phyloP scores from a whole-genome alignment of 441 rosid genomes.

The Daphne laureola region DNA sequence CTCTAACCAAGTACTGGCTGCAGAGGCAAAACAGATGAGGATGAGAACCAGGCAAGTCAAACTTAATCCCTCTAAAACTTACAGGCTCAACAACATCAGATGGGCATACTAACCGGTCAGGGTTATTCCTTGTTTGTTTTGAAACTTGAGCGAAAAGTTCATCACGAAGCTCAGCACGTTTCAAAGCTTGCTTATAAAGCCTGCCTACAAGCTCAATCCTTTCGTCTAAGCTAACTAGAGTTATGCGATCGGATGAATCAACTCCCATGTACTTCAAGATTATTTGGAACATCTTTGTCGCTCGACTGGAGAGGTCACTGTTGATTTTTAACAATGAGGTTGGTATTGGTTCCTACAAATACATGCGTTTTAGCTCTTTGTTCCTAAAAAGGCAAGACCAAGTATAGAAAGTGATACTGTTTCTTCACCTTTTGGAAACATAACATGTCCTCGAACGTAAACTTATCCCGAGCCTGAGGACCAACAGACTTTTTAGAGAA shows the following conservation, averaged over 20 bases:
- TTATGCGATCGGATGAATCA: slow-evolving; percentile 78
- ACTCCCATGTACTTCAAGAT: slow-evolving; percentile 88
- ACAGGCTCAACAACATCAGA: slow-evolving; percentile 1
- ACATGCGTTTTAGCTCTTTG: slow-evolving; percentile 15
- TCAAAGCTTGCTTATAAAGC: slow-evolving; percentile 79
- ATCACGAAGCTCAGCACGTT: slow-evolving; percentile 90
- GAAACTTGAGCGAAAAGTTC: slow-evolving; percentile 96
- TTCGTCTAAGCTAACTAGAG: slow-evolving; percentile 71
- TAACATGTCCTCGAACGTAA: slow-evolving; percentile 93
- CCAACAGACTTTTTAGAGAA: slow-evolving; percentile 73
- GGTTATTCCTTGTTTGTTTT: slow-evolving; percentile 90
- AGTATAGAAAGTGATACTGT: background rate
- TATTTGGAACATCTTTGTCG: slow-evolving; percentile 76
- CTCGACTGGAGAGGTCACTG: slow-evolving; percentile 75
- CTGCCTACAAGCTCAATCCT: slow-evolving; percentile 79
- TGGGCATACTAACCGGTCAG: slow-evolving; percentile 50
- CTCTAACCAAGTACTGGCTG: slow-evolving; percentile 82
- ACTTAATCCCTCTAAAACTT: background rate
- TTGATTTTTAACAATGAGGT: slow-evolving; percentile 88
- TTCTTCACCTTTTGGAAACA: slow-evolving; percentile 81
- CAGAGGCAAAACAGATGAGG: slow-evolving; percentile 12
- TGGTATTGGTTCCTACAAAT: slow-evolving; percentile 83
- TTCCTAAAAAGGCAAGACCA: slow-evolving; percentile 1
- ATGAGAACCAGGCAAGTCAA: slow-evolving; percentile 11
- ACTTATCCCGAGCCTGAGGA: slow-evolving; percentile 69